Percentiles rank a stretch among this genome's conserved stretches.
phyloP scores from a whole-genome alignment of 2,329 filamentous ascomycete species.

The Fusarium brachygibbosum region DNA sequence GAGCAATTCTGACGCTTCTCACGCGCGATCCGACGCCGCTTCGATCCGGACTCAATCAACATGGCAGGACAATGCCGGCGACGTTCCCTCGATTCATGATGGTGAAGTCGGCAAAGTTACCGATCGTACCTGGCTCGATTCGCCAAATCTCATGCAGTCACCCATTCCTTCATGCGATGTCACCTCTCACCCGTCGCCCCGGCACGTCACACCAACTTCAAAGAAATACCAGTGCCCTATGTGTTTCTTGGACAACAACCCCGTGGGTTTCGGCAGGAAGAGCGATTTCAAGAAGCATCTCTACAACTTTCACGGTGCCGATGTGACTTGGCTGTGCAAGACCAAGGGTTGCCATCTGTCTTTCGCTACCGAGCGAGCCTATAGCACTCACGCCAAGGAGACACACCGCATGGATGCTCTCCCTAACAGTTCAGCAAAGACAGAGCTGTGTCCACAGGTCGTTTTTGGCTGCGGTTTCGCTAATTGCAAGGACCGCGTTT shows the following conservation, averaged over 20 bases:
- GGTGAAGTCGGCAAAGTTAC: slow-evolving; percentile 53
- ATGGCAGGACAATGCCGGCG: slow-evolving; percentile 54
- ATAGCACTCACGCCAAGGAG: slow-evolving; percentile 60
- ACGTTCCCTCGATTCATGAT: slow-evolving; percentile 54
- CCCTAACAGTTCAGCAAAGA: slow-evolving; percentile 58
- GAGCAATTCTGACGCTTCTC: slow-evolving; percentile 59
- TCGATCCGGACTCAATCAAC: slow-evolving; percentile 58
- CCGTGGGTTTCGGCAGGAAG: slow-evolving; percentile 61
- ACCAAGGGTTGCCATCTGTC: slow-evolving; percentile 58
- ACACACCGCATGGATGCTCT: slow-evolving; percentile 59
- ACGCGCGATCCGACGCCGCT: slow-evolving; percentile 56
- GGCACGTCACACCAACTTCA: slow-evolving; percentile 54
- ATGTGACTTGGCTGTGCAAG: slow-evolving; percentile 60
- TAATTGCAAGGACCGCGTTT: slow-evolving; percentile 59
- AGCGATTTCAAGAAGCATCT: slow-evolving; percentile 64
- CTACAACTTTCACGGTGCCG: slow-evolving; percentile 62
- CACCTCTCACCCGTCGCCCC: slow-evolving; percentile 56
- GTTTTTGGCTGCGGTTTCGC: slow-evolving; percentile 61
- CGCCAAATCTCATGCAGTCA: slow-evolving; percentile 55
- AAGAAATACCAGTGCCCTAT: slow-evolving; percentile 62
- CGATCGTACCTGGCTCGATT: slow-evolving; percentile 58
- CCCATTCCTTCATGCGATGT: slow-evolving; percentile 52
- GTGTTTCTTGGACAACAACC: slow-evolving; percentile 61
- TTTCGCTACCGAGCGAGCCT: slow-evolving; percentile 61
- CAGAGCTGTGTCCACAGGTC: slow-evolving; percentile 59